Conservation (phyloP, 2,329 filamentous ascomycete genomes). For the Corniculantispora saksenae region DNA sequence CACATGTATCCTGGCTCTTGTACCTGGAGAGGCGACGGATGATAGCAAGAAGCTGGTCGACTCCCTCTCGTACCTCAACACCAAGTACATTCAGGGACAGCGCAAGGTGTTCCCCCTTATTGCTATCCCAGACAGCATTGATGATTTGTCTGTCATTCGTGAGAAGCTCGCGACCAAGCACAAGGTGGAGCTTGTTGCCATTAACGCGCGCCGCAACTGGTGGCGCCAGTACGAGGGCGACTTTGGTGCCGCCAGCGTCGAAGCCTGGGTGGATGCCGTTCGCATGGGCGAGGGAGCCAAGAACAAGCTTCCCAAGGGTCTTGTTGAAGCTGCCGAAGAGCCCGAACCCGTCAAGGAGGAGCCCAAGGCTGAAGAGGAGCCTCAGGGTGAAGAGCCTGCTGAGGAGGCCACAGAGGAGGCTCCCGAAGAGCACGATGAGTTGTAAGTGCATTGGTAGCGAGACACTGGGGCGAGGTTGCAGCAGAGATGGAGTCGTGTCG, state of each 20-base stretch:
- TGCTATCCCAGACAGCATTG: constrained; percentile 60
- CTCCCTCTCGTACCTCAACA: constrained; percentile 70
- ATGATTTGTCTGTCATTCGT: constrained; percentile 44
- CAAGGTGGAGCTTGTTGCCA: constrained; percentile 71
- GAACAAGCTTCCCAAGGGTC: constrained; percentile 66
- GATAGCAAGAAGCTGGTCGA: constrained; percentile 59
- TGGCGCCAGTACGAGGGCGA: constrained; percentile 71
- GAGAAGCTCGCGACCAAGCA: constrained; percentile 58
- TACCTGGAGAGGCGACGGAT: constrained; percentile 55
- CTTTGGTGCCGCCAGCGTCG: constrained; percentile 63
- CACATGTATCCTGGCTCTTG: constrained; percentile 79
- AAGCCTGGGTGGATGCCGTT: constrained; percentile 89
- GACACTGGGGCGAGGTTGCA: neutral
- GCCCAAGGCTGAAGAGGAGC: constrained; percentile 22
- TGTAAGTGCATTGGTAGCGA: constrained; percentile 35
- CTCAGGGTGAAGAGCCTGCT: constrained; percentile 20
- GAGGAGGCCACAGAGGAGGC: constrained; percentile 20
- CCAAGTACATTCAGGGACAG: constrained; percentile 69
- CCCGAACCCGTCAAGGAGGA: constrained; percentile 30
- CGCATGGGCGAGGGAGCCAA: constrained; percentile 85
- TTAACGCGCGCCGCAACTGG: constrained; percentile 86
- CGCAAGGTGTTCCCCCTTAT: constrained; percentile 82
- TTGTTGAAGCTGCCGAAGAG: constrained; percentile 49
- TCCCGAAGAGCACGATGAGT: constrained; percentile 47
- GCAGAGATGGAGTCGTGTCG: neutral